Base-by-base conservation (phyloP, 352 stramenopile genomes). In the Halophytophthora batemanensis region DNA sequence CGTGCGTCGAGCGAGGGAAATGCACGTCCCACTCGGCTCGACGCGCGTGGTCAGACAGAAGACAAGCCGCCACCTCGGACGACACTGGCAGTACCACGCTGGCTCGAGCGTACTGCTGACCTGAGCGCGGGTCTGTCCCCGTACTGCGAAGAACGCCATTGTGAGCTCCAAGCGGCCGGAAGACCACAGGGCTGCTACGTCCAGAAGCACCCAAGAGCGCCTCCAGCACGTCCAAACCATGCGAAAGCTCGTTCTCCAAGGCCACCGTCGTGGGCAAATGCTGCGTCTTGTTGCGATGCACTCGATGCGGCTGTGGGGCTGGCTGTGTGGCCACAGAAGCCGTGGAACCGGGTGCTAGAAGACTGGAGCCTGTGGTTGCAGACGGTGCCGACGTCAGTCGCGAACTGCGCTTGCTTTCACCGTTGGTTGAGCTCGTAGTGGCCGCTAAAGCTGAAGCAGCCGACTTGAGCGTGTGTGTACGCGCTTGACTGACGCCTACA, bases 1-100 rank as follows among this genome's bases (percentile, higher is more conserved):
- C 65, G 37, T 88, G 77, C 3, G 53, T 56, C 7, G 79, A 86
- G 3, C 54, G 47, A 0, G 79, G 80, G 43, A 93, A 93, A 35
- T 90, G 77, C 7, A 85, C 41, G 45, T 93, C 82, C 82, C 82
- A 93, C 14, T 90, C 79, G n/a, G 71, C 64, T 13, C 82, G 79
- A 55, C 81, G 82, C 5, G 60, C 61, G 46, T 90, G 75, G 45
- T 93, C 82, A 2, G 71, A 59, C 22, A 93, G 63, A 38, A 88
- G 67, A 37, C 72, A 74, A 14, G 75, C 69, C 1, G 64, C 76
- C n/a, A 90, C 73, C 52, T 87, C 79, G 0, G 79, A 83, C 7
- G 76, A 69, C 3, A 90, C 77, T 0, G 76, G 76, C 0, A 93
- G 45, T 25, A 88, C 69, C n/a, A 77, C 61, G 34, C 82, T 87